Base-by-base conservation (phyloP, 2,329 filamentous ascomycete species). In the Clathrospora elynae region DNA sequence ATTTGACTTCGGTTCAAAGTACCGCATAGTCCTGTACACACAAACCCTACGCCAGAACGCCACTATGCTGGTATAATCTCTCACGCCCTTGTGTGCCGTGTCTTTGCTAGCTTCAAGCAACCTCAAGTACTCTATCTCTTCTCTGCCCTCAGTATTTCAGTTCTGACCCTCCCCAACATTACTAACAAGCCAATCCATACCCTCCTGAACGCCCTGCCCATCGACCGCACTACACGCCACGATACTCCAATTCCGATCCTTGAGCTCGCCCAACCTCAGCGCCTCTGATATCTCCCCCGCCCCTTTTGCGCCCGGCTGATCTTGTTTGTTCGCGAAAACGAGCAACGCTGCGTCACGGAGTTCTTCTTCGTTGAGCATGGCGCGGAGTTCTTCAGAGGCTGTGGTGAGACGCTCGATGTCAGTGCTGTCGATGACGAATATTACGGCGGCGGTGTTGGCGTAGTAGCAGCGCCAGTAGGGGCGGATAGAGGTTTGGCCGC, bases 381-480 rank as follows among this genome's bases (percentile, higher is more conserved):
- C 89, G 43, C 86, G 82, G 42, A 99, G 76, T 74, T 99, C 93
- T 68, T 97, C 93, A 2, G 90, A 85, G 3, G 93, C 93, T 13
- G 91, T 99, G 55, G 90, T 85, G 55, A 99, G 76, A 53, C 93
- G 87, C 66, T 97, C 92, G 66, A 97, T 95, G 78, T 99, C 93
- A 59, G 93, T 99, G 28, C 88, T 93, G 72, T 99, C 93, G 67
- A 99, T 92, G 50, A 99, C 93, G 77, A 99, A 99, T 65, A 99
- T 92, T 57, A 99, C 93, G 12, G 93, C 93, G 19, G 93, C 92
- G 1, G 93, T 99, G 77, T 99, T 97, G 68, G 91, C 90, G 69
- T 97, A 99, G 80, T 99, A 99, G 77, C 93, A 99, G 71, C 93
- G 84, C 93, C 93, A 99, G 78, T 99, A 99, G 2, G 93, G 93